phyloP scores from a whole-genome alignment of 1,139 yeast genomes.

The Pneumocystis oryctolagi region DNA sequence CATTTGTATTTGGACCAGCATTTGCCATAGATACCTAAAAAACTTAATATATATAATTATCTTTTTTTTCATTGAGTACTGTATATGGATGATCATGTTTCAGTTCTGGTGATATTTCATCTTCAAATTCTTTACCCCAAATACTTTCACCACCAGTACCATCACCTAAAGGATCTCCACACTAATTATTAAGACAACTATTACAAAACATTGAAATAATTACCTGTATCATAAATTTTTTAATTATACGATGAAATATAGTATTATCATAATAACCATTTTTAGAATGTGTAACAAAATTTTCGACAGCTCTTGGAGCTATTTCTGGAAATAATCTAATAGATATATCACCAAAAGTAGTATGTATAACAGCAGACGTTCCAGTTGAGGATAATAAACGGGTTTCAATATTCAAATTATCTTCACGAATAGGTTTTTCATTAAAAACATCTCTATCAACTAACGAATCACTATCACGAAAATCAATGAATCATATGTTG shows the following conservation, averaged over 20 bases:
- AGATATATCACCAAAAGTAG: constrained; percentile 34
- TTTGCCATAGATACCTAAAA: constrained; percentile 39
- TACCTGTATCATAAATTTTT: constrained; percentile 37
- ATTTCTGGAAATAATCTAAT: constrained; percentile 27
- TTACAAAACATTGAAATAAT: neutral
- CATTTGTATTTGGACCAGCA: constrained; percentile 47
- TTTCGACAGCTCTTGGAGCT: constrained; percentile 34
- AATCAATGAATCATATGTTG: constrained; percentile 3
- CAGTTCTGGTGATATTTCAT: constrained; percentile 30
- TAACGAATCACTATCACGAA: constrained; percentile 13
- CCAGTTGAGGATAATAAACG: constrained; percentile 2
- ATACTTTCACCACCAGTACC: constrained; percentile 37
- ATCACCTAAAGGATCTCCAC: constrained; percentile 38
- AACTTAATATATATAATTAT: constrained; percentile 29
- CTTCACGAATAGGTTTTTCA: constrained; percentile 18
- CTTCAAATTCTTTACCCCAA: constrained; percentile 31
- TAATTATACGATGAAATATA: constrained; percentile 36
- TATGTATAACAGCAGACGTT: constrained; percentile 26
- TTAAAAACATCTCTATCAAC: constrained; percentile 19
- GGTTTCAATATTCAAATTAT: constrained; percentile 12
- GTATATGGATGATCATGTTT: constrained; percentile 31
- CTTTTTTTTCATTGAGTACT: constrained; percentile 17
- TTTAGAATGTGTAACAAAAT: constrained; percentile 29
- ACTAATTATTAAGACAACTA: constrained; percentile 19
- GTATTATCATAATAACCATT: constrained; percentile 31